Percentiles rank a stretch among this genome's conserved stretches.
Conservation (phyloP, 2,329 filamentous ascomycete species). For the Apiospora saccharicola region DNA sequence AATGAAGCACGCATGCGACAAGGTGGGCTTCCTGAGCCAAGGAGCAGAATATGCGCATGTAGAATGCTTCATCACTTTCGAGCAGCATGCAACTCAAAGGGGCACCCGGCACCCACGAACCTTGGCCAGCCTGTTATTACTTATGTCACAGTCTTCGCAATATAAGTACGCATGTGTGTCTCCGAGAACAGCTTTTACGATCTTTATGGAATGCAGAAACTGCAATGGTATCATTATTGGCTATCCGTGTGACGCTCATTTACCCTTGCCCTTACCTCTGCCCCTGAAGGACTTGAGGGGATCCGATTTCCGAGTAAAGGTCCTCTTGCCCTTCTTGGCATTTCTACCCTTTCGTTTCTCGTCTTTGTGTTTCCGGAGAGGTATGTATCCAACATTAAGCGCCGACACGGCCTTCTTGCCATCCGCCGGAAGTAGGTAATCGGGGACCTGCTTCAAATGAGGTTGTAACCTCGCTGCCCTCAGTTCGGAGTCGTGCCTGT, state of each 20-base stretch:
- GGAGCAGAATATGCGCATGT: no score
- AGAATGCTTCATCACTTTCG: not conserved
- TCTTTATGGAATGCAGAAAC: not conserved
- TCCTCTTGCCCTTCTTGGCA: conserved; percentile 55
- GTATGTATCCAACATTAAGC: conserved; percentile 79
- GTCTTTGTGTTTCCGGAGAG: conserved; percentile 62
- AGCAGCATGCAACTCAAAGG: not conserved
- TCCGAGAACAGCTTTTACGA: not conserved
- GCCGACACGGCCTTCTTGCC: conserved; percentile 72
- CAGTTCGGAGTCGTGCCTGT: conserved; percentile 84
- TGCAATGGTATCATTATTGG: conserved; percentile 20
- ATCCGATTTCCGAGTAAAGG: conserved; percentile 72
- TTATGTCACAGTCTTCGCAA: not conserved
- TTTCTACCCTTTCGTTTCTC: conserved; percentile 54
- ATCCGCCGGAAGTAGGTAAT: conserved; percentile 85
- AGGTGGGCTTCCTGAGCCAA: no score
- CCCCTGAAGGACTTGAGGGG: conserved; percentile 90
- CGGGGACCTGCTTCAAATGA: conserved; percentile 92
- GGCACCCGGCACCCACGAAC: not conserved
- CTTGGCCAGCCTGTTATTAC: no score
- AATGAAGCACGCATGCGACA: no score
- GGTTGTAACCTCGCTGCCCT: conserved; percentile 83
- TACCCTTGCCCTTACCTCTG: conserved; percentile 51
- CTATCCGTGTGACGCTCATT: conserved; percentile 1
- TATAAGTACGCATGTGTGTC: not conserved